Percentiles rank a stretch among this genome's conserved stretches.
Conservation (phyloP, 225 moss, liverwort and hornwort species). For the Marchantia paleacea region DNA sequence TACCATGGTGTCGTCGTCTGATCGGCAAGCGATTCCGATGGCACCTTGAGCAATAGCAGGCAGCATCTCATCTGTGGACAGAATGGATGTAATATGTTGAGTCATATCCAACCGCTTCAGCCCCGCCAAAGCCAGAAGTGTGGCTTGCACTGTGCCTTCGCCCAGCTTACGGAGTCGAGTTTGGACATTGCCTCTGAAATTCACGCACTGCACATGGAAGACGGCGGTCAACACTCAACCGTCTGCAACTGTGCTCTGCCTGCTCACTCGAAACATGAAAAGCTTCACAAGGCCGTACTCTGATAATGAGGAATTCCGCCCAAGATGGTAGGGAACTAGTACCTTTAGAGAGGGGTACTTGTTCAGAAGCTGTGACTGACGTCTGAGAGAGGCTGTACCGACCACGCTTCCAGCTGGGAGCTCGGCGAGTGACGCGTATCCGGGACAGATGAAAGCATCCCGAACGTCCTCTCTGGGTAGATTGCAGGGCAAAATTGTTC, state of each 20-base stretch:
- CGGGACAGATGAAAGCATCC: constrained; percentile 84
- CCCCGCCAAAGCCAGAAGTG: constrained; percentile 83
- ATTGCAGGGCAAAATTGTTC: constrained; percentile 43
- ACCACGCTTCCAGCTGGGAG: constrained; percentile 88
- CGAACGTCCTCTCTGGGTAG: constrained; percentile 71
- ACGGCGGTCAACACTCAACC: no score
- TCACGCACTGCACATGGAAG: constrained; percentile 63
- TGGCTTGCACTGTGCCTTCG: constrained; percentile 82
- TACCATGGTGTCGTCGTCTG: constrained; percentile 70
- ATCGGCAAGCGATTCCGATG: constrained; percentile 89
- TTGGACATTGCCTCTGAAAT: constrained; percentile 95
- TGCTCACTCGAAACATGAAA: not conserved
- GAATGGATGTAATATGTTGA: constrained; percentile 69
- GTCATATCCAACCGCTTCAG: constrained; percentile 92
- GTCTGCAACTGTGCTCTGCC: no score
- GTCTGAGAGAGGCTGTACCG: constrained; percentile 84
- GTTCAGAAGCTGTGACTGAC: constrained; percentile 86
- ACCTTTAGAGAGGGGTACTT: constrained; percentile 72
- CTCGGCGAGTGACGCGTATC: constrained; percentile 68
- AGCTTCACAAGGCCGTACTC: not conserved
- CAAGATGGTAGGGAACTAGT: not conserved
- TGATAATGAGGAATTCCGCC: not conserved
- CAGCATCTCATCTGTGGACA: constrained; percentile 86
- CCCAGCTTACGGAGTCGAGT: constrained; percentile 79
- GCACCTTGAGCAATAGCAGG: constrained; percentile 97